Conservation (phyloP, 257 asterid genomes). For the Fraxinus pennsylvanica region DNA sequence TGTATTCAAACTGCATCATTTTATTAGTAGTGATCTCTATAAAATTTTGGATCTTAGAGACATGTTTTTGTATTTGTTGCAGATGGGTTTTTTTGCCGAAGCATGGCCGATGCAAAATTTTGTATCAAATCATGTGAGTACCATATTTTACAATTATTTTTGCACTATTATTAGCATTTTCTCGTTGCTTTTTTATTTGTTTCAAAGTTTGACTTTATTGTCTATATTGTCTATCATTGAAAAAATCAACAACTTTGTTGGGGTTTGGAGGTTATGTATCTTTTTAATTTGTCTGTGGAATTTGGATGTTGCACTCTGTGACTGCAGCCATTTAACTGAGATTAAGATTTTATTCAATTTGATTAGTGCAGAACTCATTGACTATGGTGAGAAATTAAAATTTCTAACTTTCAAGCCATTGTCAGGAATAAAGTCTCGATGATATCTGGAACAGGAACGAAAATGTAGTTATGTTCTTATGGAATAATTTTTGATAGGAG, state of each 20-base stretch:
- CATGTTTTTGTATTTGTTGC: constrained; percentile 7
- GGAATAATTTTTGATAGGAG: neutral
- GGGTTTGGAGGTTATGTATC: neutral
- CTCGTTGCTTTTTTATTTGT: neutral
- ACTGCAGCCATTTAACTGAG: neutral
- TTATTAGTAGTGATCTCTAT: neutral
- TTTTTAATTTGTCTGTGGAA: too few species aligned
- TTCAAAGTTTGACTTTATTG: neutral
- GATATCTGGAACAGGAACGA: neutral
- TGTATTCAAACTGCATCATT: neutral
- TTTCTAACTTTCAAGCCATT: neutral
- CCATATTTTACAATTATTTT: neutral
- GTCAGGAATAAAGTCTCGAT: neutral
- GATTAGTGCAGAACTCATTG: neutral
- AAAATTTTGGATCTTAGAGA: neutral
- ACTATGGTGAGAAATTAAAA: neutral
- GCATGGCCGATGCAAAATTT: constrained; percentile 59
- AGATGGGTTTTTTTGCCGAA: constrained; percentile 62
- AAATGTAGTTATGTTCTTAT: neutral
- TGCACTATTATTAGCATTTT: neutral
- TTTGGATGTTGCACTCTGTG: neutral
- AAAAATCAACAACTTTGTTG: neutral
- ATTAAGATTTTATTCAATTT: neutral
- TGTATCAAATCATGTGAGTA: constrained; percentile 53
- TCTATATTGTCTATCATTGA: neutral